Evolutionary conservation across 352 stramenopile genomes (phyloP), one percentile per base, ranked within the genome.

Genomic region (Thraustochytrium sp.): DNA sequence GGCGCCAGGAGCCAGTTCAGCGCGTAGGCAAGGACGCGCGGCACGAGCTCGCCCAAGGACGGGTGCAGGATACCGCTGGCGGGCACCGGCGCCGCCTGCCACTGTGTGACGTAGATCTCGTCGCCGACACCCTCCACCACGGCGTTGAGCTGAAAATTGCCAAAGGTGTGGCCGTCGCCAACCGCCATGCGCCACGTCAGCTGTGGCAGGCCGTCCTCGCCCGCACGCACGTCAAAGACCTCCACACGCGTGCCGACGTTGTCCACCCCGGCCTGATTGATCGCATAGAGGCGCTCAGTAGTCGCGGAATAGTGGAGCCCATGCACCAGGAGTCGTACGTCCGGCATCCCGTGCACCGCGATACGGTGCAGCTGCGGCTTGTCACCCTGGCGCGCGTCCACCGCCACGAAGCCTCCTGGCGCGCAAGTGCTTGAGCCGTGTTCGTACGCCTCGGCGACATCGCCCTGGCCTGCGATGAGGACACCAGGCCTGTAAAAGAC

Each of bases 41-140:
- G 11, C 11, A 75, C 37, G 42, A n/a, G 18, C 3, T 77, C 65
- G 5, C 13, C 1, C 1, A 61, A 34, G 16, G 2, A n/a, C 13
- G 68, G 42, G 38, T 72, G 68, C 18, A n/a, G 42, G 37, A 16
- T 48, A 0, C 46, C 68, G 23, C 26, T 31, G 3, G 5, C 51
- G 8, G 46, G 68, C 18, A 63, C 68, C 3, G 68, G 34, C 34
- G 53, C 18, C 18, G 68, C 26, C 51, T 80, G 42, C 68, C 68
- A 80, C 38, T 80, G 68, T 5, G 68, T 65, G 8, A 80, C 68
- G 53, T 80, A 80, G n/a, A 80, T 44, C 36, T 80, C 68, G 38
- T 61, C n/a, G 9, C n/a, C 36, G 11, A 36, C n/a, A 23, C 68
- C 68, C 49, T 80, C 68, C 1, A 63, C 26, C 3, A 80, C 68